Evolutionary conservation across 495 filamentous ascomycete species (phyloP).

Genomic region (Trichoderma parareesei): DNA sequence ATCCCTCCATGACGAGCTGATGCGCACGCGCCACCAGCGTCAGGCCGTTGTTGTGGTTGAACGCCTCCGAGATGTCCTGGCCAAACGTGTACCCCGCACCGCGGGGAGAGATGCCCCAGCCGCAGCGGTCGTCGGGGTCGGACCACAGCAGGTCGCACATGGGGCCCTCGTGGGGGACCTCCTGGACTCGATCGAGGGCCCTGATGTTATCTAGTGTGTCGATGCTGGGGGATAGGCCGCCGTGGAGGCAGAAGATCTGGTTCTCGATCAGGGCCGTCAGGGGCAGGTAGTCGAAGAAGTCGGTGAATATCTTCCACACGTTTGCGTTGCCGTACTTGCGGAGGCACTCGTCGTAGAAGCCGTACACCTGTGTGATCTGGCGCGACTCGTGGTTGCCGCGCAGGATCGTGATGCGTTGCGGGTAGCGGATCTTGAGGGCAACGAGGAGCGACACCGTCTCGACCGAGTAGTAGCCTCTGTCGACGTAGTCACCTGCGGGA

Average conservation of each 20-base stretch:
- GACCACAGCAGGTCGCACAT: slow-evolving; percentile 99
- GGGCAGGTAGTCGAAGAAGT: slow-evolving; percentile 97
- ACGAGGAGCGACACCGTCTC: slow-evolving; percentile 93
- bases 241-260: slow-evolving; percentile 99
- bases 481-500: slow-evolving; percentile 79
- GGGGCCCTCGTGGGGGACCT: slow-evolving; percentile 95
- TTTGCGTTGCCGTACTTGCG: slow-evolving; percentile 98
- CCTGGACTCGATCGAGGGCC: slow-evolving; percentile 91
- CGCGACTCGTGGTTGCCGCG: slow-evolving; percentile 96
- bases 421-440: slow-evolving; percentile 91
- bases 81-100: slow-evolving; percentile 98
- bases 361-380: slow-evolving; percentile 96
- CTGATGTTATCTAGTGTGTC: slow-evolving; percentile 98
- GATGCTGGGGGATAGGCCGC: slow-evolving; percentile 90
- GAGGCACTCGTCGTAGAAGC: slow-evolving; percentile 96
- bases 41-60: slow-evolving; percentile 99
- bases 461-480: slow-evolving; percentile 94
- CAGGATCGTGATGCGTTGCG: slow-evolving; percentile 91
- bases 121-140: slow-evolving; percentile 95
- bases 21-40: slow-evolving; percentile 91
- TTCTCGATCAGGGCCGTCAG: slow-evolving; percentile 98
- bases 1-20: slow-evolving; percentile 97
- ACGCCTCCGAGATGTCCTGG: slow-evolving; percentile 98
- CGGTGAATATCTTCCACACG: slow-evolving; percentile 99
- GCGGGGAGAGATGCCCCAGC: slow-evolving; percentile 95